A percentile compares a stretch with the other conserved stretches of the same genome.
phyloP scores from a whole-genome alignment of 2,329 filamentous ascomycete genomes.

The Penicillium oxalicum region DNA sequence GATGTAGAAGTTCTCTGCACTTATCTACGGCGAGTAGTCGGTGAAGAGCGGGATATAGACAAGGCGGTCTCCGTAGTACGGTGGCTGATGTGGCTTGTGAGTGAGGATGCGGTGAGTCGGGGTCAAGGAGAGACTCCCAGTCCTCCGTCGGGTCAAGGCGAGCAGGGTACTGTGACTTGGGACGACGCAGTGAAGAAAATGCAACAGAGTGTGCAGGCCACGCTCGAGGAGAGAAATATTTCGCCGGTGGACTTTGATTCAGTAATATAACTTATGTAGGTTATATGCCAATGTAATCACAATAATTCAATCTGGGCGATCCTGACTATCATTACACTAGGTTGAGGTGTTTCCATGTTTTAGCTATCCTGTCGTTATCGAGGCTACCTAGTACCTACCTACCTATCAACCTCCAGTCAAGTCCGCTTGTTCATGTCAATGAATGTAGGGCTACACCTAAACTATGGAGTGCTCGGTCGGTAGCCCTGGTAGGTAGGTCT shows the following conservation, averaged over 20 bases:
- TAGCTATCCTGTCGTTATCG: too few relatives aligned
- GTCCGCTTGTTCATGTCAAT: too few relatives aligned
- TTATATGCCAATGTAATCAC: too few relatives aligned
- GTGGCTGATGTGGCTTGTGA: constrained; percentile 52
- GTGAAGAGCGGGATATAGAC: constrained; percentile 68
- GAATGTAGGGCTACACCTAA: too few relatives aligned
- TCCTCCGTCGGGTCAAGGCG: constrained; percentile 28
- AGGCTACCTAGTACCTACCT: too few relatives aligned
- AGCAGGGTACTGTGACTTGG: constrained; percentile 28
- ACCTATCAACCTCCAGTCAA: too few relatives aligned
- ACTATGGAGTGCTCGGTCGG: too few relatives aligned
- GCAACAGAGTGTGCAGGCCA: constrained; percentile 38
- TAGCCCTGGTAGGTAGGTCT: too few relatives aligned
- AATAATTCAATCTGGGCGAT: too few relatives aligned
- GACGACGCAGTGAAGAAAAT: constrained; percentile 35
- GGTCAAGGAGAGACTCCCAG: constrained; percentile 28
- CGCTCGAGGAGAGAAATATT: constrained; percentile 41
- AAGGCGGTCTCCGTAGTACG: constrained; percentile 65
- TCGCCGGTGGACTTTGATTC: constrained; percentile 40
- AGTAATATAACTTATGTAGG: not conserved
- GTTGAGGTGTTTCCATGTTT: too few relatives aligned
- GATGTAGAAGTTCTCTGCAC: constrained; percentile 69
- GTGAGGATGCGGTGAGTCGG: constrained; percentile 30
- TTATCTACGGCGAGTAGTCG: constrained; percentile 67
- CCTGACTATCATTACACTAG: too few relatives aligned